phyloP scores from a whole-genome alignment of 306 rosid genomes.

The Chamaecrista fasciculata region DNA sequence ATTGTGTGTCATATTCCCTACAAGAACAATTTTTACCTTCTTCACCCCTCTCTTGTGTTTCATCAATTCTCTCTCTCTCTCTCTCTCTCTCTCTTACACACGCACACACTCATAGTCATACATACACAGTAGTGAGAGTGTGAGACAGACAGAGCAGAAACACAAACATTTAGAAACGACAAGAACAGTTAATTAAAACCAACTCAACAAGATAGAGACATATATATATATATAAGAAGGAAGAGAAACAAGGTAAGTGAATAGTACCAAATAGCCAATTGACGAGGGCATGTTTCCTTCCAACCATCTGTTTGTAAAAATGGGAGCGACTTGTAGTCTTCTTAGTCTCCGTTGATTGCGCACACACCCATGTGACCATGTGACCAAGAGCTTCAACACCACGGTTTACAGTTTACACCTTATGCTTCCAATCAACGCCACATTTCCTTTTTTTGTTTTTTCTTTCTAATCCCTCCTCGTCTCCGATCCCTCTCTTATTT shows the following conservation, averaged over 20 bases:
- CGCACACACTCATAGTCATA: background rate
- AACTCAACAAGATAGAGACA: constrained; percentile 54
- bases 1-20: constrained; percentile 50
- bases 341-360: constrained; percentile 43
- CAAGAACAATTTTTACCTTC: constrained; percentile 14
- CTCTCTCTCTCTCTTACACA: background rate
- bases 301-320: constrained; percentile 62
- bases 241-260: constrained; percentile 22
- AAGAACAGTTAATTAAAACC: constrained; percentile 39
- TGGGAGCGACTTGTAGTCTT: constrained; percentile 38
- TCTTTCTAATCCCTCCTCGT: background rate
- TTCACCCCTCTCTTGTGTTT: background rate
- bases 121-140: background rate
- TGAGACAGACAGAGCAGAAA: background rate
- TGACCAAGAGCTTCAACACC: constrained; percentile 29
- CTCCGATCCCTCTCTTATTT: background rate
- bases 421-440: background rate
- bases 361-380: constrained; percentile 45
- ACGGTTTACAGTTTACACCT: constrained; percentile 2
- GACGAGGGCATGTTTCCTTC: constrained; percentile 52
- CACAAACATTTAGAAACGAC: constrained; percentile 31
- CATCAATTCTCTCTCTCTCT: background rate
- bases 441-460: background rate
- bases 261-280: constrained; percentile 8
- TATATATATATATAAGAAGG: too few species aligned